Percentiles rank a stretch among this genome's conserved stretches.
Conservation (phyloP, 179 eudicot genomes). For the Monotropa hypopitys region DNA sequence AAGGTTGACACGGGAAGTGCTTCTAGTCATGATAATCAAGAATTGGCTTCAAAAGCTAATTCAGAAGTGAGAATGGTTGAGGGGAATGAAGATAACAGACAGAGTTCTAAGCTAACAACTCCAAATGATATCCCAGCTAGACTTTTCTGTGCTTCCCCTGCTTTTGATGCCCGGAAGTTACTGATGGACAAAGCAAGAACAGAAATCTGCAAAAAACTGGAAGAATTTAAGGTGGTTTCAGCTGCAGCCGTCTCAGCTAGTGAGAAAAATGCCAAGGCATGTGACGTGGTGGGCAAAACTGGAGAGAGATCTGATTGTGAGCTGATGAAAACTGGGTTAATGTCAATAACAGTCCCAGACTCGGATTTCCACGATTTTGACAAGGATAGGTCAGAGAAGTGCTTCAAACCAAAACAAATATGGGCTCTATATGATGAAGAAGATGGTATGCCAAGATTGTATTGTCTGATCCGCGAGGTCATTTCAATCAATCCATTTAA, state of each 20-base stretch:
- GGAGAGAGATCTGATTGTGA: conserved; percentile 15
- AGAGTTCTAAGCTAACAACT: conserved; percentile 20
- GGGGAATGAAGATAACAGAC: conserved; percentile 28
- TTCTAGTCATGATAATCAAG: conserved; percentile 20
- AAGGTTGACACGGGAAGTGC: conserved; percentile 33
- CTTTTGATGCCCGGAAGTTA: conserved; percentile 36
- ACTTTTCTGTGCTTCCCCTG: conserved; percentile 21
- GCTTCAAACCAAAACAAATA: conserved; percentile 64
- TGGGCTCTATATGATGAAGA: conserved; percentile 88
- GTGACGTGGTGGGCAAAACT: conserved; percentile 18
- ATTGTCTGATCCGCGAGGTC: conserved; percentile 62
- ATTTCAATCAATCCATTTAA: conserved; percentile 50
- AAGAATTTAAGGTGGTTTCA: conserved; percentile 23
- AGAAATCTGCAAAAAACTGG: conserved; percentile 33
- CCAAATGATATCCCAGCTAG: conserved; percentile 24
- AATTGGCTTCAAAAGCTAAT: conserved; percentile 17
- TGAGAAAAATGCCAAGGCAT: conserved; percentile 32
- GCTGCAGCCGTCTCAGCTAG: conserved; percentile 23
- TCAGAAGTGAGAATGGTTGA: conserved; percentile 26
- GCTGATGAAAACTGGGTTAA: conserved; percentile 24
- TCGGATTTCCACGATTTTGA: conserved; percentile 87
- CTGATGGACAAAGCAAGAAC: conserved; percentile 39
- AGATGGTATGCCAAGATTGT: conserved; percentile 92
- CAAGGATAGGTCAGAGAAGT: conserved; percentile 57
- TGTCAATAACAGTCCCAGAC: conserved; percentile 57